Evolutionary conservation across 768 basidiomycete species (phyloP), one percentile per base, ranked within the genome.

Genomic region (Kwoniella shandongensis): DNA sequence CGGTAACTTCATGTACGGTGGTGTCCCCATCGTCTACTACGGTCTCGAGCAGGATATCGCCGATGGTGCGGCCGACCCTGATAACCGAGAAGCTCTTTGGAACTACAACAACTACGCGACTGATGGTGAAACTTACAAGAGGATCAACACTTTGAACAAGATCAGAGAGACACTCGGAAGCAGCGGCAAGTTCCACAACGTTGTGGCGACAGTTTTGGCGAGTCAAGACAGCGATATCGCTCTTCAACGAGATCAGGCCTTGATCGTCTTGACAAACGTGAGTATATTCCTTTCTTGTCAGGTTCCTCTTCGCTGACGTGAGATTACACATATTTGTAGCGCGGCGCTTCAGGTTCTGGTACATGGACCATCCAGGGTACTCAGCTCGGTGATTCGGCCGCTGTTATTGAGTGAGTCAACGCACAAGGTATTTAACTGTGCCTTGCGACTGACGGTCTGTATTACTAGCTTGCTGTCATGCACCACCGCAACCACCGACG

Each of bases 191-290:
- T 67, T 63, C 54, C 45, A 51, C 18, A 59, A 51, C 15, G 38
- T 45, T 4, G 51, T 54, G 15, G 63, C 59, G 1, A 63, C 45
- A 2, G 46, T 61, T 15, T 29, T 59, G 2, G 51, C 40, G 12
- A 30, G 39, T 8, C 47, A 46, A 17, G 42, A 54, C 27, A 41
- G 57, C 10, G 68, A 69, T 44, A 65, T 67, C 26, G 70, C 68
- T 4, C 38, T 66, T 40, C 29, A 44, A 27, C 36, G 68, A 35
- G 60, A 51, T 22, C 54, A 59, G 3, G 55, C 47, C 2, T 23
- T 72, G 40, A 57, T 67, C n/a, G 63, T 72, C 6, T 38, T 72
- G 44, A 72, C 70, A 35, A 72, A 70, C 41, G 70, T 72, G 45
- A 61, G 69, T 30, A 10, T n/a, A n/a, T n/a, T n/a, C n/a, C n/a